These are phyloP conservation scores for Endocalyx cinctus DNA, from an alignment of 2,329 filamentous ascomycete genomes.

Conservation along the genomic window DNA sequence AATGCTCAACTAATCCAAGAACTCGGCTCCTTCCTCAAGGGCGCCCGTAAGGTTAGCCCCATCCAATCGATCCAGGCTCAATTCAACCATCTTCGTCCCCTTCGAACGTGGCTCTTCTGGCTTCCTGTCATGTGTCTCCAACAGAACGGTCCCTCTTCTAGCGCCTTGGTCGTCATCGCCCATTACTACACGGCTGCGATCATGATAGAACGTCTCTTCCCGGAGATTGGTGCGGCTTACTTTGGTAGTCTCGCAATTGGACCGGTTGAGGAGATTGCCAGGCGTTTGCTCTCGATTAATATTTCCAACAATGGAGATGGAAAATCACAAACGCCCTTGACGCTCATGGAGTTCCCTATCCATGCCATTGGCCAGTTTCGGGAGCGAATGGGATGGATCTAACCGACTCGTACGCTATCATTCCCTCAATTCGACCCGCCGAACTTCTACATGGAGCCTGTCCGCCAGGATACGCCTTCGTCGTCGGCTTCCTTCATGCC, in stretches of 20 bases:
- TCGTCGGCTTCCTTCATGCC: slow-evolving; percentile 42
- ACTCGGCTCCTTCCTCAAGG: slow-evolving; percentile 67
- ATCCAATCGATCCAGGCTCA: slow-evolving; percentile 72
- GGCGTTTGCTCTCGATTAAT: slow-evolving; percentile 66
- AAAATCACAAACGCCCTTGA: slow-evolving; percentile 57
- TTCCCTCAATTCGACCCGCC: slow-evolving; percentile 57
- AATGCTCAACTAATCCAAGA: slow-evolving; percentile 65
- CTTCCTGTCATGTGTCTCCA: slow-evolving; percentile 81
- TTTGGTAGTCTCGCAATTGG: slow-evolving; percentile 74
- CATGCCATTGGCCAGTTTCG: slow-evolving; percentile 66
- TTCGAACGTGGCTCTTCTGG: slow-evolving; percentile 95
- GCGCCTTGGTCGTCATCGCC: slow-evolving; percentile 76
- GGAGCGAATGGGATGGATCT: slow-evolving; percentile 62
- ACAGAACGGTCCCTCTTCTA: slow-evolving; percentile 69
- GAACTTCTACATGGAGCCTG: slow-evolving; percentile 46
- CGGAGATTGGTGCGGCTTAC: slow-evolving; percentile 85
- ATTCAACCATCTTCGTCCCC: slow-evolving; percentile 82
- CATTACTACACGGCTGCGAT: slow-evolving; percentile 89
- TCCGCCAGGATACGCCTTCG: slow-evolving; percentile 36
- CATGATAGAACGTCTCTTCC: slow-evolving; percentile 84
- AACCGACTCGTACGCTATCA: slow-evolving; percentile 53
- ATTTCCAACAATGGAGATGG: slow-evolving; percentile 52
- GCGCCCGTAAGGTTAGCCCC: slow-evolving; percentile 65
- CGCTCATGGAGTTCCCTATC: slow-evolving; percentile 69
- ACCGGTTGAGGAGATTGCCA: slow-evolving; percentile 82